Conservation (phyloP, 352 stramenopile species). For the Globisporangium polare region DNA sequence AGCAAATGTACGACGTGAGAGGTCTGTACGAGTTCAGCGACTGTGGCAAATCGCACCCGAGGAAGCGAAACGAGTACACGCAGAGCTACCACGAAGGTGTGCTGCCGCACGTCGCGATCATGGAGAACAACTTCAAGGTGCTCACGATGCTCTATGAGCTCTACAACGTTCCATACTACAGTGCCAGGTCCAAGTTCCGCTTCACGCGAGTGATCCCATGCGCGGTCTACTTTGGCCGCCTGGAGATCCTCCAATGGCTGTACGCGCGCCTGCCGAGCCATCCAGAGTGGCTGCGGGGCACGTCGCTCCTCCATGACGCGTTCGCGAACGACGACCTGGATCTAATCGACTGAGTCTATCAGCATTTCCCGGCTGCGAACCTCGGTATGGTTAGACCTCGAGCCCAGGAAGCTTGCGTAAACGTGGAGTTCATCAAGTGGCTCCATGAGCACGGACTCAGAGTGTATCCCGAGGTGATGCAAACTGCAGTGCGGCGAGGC, state of each 20-base stretch:
- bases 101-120: slow-evolving; percentile 8
- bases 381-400: background rate
- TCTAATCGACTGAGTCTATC: slow-evolving; percentile 6
- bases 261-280: slow-evolving; percentile 3
- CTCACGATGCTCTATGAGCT: slow-evolving; percentile 6
- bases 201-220: slow-evolving; percentile 1
- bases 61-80: background rate
- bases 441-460: background rate
- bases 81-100: background rate
- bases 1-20: slow-evolving; percentile 1
- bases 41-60: background rate
- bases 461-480: background rate
- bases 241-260: slow-evolving; percentile 10
- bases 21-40: background rate
- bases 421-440: slow-evolving; percentile 6
- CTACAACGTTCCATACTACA: background rate
- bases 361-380: background rate
- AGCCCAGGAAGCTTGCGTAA: background rate
- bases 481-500: background rate
- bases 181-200: background rate
- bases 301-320: background rate
- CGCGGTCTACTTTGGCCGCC: background rate
- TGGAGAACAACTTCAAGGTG: background rate
- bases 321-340: background rate
- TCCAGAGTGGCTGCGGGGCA: background rate